These are phyloP conservation scores for Silene coronaria DNA, from an alignment of 179 eudicot species.

Conservation along the genomic window DNA sequence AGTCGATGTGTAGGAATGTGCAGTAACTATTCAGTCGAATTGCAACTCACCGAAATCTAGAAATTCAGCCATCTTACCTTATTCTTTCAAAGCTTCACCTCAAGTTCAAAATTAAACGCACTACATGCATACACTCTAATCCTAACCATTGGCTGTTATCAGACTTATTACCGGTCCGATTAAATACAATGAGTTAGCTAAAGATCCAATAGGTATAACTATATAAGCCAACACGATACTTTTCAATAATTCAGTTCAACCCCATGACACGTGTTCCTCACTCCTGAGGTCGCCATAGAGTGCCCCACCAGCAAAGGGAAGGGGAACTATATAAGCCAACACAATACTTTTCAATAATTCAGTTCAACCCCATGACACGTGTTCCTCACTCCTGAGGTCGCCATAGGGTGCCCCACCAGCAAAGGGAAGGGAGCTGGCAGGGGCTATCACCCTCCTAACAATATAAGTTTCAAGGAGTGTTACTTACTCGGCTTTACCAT, in stretches of 20 bases:
- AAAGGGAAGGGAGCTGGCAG: background rate
- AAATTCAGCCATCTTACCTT: background rate
- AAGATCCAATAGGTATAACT: background rate
- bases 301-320: background rate
- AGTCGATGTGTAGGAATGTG: background rate
- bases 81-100: conserved; percentile 3
- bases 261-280: background rate
- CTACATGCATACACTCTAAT: background rate
- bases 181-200: background rate
- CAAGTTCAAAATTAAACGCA: background rate
- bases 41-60: background rate
- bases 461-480: background rate
- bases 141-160: background rate
- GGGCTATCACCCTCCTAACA: background rate
- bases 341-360: background rate
- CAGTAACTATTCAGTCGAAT: background rate
- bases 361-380: background rate
- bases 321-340: background rate
- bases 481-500: background rate
- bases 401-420: background rate
- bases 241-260: background rate
- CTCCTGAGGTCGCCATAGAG: background rate
- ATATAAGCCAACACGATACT: background rate
- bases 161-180: background rate
- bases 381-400: background rate